Conservation (phyloP, 1,139 yeast genomes). For the Magnusiomyces ingens region DNA sequence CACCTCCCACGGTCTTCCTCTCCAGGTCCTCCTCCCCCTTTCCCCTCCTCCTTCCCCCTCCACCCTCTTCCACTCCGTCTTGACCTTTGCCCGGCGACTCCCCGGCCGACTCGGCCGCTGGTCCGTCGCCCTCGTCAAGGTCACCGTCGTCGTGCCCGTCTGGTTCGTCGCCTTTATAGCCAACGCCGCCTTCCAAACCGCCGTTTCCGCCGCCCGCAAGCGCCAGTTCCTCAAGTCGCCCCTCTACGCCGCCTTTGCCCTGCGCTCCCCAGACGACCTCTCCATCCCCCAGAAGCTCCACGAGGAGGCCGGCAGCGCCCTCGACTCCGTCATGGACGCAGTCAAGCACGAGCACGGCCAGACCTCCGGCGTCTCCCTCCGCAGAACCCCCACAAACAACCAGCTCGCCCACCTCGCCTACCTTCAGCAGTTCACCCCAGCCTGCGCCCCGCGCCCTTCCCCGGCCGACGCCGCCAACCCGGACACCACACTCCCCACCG, state of each 20-base stretch:
- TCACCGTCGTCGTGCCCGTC: conserved; percentile 28
- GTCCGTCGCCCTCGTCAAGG: conserved; percentile 13
- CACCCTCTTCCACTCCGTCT: background rate
- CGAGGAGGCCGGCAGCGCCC: conserved; percentile 51
- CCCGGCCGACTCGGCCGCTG: background rate
- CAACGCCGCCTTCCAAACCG: conserved; percentile 30
- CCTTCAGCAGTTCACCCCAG: no score
- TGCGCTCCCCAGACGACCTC: conserved; percentile 14
- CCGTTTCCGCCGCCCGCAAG: conserved; percentile 23
- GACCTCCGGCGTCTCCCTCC: no score
- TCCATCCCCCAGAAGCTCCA: conserved; percentile 28
- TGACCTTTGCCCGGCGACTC: background rate
- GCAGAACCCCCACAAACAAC: no score
- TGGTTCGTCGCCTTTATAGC: conserved; percentile 33
- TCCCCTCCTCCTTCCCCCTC: background rate
- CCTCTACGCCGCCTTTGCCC: conserved; percentile 3
- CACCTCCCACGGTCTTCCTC: background rate
- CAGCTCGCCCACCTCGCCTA: no score
- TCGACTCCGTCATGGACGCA: conserved; percentile 33
- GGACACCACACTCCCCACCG: background rate
- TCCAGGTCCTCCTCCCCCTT: background rate
- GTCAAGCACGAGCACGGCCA: conserved; percentile 16
- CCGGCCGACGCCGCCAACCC: background rate
- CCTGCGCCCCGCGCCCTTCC: no score
- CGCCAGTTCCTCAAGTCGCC: conserved; percentile 12